These are phyloP conservation scores for Heliamphora exappendiculata DNA, from an alignment of 148 eudicot genomes.

Conservation along the genomic window DNA sequence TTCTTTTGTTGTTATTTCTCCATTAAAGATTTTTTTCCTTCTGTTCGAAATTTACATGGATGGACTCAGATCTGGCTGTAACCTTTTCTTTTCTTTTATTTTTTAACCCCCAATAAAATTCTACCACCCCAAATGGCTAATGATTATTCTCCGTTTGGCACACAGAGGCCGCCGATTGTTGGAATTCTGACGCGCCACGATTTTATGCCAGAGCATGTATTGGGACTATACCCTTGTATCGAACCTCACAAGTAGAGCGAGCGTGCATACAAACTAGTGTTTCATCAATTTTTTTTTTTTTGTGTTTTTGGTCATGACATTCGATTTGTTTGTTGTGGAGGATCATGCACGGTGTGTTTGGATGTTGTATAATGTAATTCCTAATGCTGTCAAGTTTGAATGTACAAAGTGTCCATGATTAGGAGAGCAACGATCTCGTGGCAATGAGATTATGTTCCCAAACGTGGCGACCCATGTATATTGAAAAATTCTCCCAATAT, in stretches of 20 bases:
- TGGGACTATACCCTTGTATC: conserved; percentile 51
- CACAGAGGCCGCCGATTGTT: conserved; percentile 58
- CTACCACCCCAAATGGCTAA: neutral
- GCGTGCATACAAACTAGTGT: neutral
- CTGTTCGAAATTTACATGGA: neutral
- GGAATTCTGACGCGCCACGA: conserved; percentile 71
- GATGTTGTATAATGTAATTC: neutral
- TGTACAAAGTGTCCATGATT: neutral
- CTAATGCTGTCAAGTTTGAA: neutral
- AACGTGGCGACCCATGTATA: too few relatives aligned
- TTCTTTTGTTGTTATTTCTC: neutral
- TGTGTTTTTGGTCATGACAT: neutral
- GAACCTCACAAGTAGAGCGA: conserved; percentile 25
- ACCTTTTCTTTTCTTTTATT: neutral
- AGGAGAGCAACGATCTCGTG: neutral
- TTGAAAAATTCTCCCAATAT: too few relatives aligned
- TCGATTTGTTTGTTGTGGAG: neutral
- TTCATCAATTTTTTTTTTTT: neutral
- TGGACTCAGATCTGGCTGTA: neutral
- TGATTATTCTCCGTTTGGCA: neutral
- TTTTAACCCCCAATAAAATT: neutral
- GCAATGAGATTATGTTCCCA: too few relatives aligned
- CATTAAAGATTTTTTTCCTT: neutral
- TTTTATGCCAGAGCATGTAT: conserved; percentile 60
- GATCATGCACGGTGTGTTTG: neutral